Evolutionary conservation across 2,329 filamentous ascomycete species (phyloP), one percentile per base, ranked within the genome.

Genomic region (Nemania sp.): DNA sequence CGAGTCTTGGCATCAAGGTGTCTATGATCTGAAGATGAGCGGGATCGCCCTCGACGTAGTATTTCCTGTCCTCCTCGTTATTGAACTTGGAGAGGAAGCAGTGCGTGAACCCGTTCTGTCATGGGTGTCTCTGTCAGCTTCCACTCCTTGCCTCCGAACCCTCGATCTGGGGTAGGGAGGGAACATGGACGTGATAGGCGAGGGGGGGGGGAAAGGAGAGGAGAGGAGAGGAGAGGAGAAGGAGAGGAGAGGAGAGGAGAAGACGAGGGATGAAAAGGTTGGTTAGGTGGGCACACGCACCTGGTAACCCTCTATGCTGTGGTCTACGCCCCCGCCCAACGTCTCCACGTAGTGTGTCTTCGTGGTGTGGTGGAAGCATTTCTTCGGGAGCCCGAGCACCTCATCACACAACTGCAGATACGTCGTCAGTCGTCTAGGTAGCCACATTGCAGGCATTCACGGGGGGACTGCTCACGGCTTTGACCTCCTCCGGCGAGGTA

Each of bases 11-110:
- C 9, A 76, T 74, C 34, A 83, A 71, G 63, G 75, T 81, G 61
- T 79, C 76, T 10, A 83, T 76, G 68, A 90, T 90, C 0, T 74
- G 81, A 54, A 79, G 73, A 73, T 91, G 88, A 32, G 76, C 81
- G 0, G 87, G 87, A 65, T 91, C 88, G 21, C 82, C 77, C 48
- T 81, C 72, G 2, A 88, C 71, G 69, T 91, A 91, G 68, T 90
- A 91, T 63, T 86, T 82, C 55, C 88, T 78, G 67, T 91, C 88
- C 63, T 84, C 82, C 32, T 79, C 78, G 47, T 73, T 87, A 3
- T 81, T 80, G 60, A 91, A 91, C 67, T 89, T 82, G 25, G 84
- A 80, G 1, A 91, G 80, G 66, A 90, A 90, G 0, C 80, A 85
- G 68, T 91, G 88, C 1, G 86, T 86, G 35, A 87, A 83, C 0